These are phyloP conservation scores for Stachybotrys chlorohalonatus DNA, from an alignment of 2,329 filamentous ascomycete genomes.

Conservation along the genomic window DNA sequence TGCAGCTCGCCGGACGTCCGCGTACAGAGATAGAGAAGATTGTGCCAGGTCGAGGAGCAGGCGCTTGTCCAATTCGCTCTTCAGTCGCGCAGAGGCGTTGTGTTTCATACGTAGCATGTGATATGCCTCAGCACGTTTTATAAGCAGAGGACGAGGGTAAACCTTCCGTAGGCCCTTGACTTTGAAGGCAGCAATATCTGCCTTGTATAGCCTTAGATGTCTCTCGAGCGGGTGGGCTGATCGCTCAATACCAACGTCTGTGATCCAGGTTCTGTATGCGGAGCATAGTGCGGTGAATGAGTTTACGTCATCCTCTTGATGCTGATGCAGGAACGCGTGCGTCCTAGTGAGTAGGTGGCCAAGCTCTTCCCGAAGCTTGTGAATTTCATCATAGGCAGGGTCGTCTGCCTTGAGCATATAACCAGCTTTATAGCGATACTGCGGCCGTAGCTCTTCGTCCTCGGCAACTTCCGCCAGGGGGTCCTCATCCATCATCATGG, in stretches of 20 bases:
- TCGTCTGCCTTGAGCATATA: constrained; percentile 57
- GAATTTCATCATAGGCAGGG: constrained; percentile 64
- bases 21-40: constrained; percentile 84
- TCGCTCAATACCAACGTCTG: constrained; percentile 91
- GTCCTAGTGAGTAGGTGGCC: constrained; percentile 75
- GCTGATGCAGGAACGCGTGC: constrained; percentile 70
- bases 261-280: constrained; percentile 92
- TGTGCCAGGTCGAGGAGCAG: constrained; percentile 80
- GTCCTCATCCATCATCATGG: constrained; percentile 35
- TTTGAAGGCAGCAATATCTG: constrained; percentile 88
- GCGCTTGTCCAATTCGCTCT: constrained; percentile 81
- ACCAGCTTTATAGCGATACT: constrained; percentile 82
- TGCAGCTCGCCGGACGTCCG: constrained; percentile 89
- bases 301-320: constrained; percentile 90
- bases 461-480: constrained; percentile 57
- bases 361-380: constrained; percentile 69
- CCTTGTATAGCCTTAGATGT: constrained; percentile 72
- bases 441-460: constrained; percentile 74
- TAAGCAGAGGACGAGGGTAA: constrained; percentile 85
- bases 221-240: constrained; percentile 90
- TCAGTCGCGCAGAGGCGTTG: constrained; percentile 79
- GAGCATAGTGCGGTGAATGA: constrained; percentile 92
- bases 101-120: constrained; percentile 90
- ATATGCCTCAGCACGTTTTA: constrained; percentile 89
- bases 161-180: constrained; percentile 85